A percentile compares a stretch with the other conserved stretches of the same genome.
Conservation (phyloP, 2,329 filamentous ascomycete species). For the Aureobasidium leucospermi region DNA sequence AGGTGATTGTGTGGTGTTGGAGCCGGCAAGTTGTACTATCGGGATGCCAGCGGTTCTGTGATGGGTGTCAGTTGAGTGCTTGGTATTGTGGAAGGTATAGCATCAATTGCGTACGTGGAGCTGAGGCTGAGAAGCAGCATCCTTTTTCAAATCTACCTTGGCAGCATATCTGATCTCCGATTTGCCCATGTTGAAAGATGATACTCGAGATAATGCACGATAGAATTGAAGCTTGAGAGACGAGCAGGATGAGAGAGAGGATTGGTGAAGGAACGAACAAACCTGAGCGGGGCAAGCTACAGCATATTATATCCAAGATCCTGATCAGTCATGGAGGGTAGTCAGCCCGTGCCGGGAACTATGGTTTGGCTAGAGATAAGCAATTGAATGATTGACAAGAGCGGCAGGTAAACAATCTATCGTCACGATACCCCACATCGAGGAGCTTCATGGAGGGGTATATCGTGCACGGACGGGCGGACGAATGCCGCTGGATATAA, state of each 20-base stretch:
- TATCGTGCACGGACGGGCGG: background rate
- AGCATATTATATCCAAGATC: background rate
- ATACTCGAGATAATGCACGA: background rate
- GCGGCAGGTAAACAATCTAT: conserved; percentile 1
- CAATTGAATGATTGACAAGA: background rate
- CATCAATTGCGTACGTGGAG: conserved; percentile 54
- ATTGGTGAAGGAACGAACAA: background rate
- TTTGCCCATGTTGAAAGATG: conserved; percentile 35
- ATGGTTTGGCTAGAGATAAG: conserved; percentile 7
- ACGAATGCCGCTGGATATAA: background rate
- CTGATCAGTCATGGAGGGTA: background rate
- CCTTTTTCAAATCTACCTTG: conserved; percentile 65
- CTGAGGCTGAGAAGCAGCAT: conserved; percentile 60
- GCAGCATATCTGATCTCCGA: conserved; percentile 61
- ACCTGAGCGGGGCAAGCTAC: background rate
- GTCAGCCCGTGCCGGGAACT: background rate
- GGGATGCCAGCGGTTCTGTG: conserved; percentile 91
- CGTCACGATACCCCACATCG: conserved; percentile 3
- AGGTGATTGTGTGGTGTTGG: conserved; percentile 1
- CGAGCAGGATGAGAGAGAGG: background rate
- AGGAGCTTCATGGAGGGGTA: conserved; percentile 5
- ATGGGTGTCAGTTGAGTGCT: background rate
- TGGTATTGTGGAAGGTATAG: background rate
- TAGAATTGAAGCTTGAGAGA: background rate
- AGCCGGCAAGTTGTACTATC: conserved; percentile 54